phyloP scores from a whole-genome alignment of 2,329 filamentous ascomycete genomes.

The Graphilbum sp. region DNA sequence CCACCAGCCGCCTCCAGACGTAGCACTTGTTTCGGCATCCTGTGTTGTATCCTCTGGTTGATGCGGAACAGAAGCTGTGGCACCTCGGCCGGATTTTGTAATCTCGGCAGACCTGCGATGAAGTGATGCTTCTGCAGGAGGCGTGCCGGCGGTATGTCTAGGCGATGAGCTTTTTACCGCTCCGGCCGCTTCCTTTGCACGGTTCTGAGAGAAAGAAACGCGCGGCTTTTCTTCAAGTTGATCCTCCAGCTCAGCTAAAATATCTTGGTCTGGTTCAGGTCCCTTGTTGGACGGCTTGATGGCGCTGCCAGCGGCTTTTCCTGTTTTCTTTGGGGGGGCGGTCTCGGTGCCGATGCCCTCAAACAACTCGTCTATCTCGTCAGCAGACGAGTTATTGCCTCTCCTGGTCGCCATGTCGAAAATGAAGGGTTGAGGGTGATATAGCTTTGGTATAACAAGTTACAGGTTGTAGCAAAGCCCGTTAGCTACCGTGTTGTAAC shows the following conservation, averaged over 20 bases:
- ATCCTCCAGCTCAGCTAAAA: slow-evolving; percentile 75
- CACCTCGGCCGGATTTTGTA: slow-evolving; percentile 5
- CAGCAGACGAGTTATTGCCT: slow-evolving; percentile 35
- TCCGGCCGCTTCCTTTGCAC: slow-evolving; percentile 36
- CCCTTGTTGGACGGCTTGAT: slow-evolving; percentile 20
- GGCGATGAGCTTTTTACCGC: slow-evolving; percentile 26
- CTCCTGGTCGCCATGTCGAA: slow-evolving; percentile 44
- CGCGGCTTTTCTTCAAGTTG: slow-evolving; percentile 55
- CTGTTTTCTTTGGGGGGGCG: slow-evolving; percentile 30
- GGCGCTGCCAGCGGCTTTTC: slow-evolving; percentile 18
- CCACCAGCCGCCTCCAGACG: slow-evolving; percentile 67
- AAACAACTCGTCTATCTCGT: slow-evolving; percentile 51
- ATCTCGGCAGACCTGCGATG: slow-evolving; percentile 12
- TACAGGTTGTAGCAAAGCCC: too few relatives aligned
- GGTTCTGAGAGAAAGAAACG: slow-evolving; percentile 63
- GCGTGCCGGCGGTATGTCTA: slow-evolving; percentile 31
- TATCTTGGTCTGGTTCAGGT: slow-evolving; percentile 47
- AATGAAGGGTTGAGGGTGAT: too few relatives aligned
- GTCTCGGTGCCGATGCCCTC: slow-evolving; percentile 40
- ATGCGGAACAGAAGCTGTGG: too few relatives aligned
- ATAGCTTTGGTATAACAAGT: too few relatives aligned
- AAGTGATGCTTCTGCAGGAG: slow-evolving; percentile 43
- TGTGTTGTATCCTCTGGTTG: too few relatives aligned
- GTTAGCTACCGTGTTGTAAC: too few relatives aligned
- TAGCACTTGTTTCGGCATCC: too few relatives aligned